Percentiles rank a stretch among this genome's conserved stretches.
Evolutionary conservation across 73 alveolate species (phyloP).

Genomic region (Uronychia setigera): DNA sequence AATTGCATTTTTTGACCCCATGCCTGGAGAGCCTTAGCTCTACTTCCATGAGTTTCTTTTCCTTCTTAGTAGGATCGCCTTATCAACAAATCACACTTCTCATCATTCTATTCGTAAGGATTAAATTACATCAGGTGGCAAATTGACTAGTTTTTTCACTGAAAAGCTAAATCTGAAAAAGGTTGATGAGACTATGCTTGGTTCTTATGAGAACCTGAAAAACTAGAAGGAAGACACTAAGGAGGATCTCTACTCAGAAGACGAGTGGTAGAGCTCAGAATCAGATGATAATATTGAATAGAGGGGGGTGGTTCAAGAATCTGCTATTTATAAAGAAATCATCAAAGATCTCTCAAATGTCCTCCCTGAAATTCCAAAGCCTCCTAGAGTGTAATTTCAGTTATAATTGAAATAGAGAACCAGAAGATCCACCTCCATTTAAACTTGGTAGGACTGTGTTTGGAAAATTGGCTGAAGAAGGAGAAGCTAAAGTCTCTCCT

Average conservation of each 20-base stretch:
- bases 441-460: background rate
- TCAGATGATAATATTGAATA: background rate
- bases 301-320: background rate
- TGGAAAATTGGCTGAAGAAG: background rate
- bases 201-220: background rate
- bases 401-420: background rate
- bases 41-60: slow-evolving; percentile 49
- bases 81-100: slow-evolving; percentile 33
- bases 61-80: slow-evolving; percentile 54
- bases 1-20: slow-evolving; percentile 35
- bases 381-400: background rate
- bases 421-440: background rate
- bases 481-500: background rate
- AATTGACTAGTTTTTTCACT: slow-evolving; percentile 31
- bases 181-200: background rate
- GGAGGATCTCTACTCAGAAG: slow-evolving; percentile 23
- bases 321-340: background rate
- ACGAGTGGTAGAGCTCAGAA: slow-evolving; percentile 21
- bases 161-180: slow-evolving; percentile 46
- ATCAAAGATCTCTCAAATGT: background rate
- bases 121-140: background rate
- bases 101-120: slow-evolving; percentile 2
- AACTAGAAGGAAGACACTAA: background rate
- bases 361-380: slow-evolving; percentile 9
- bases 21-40: slow-evolving; percentile 58